phyloP scores from a whole-genome alignment of 2,329 filamentous ascomycete genomes.

The Pseudogymnoascus destructans region DNA sequence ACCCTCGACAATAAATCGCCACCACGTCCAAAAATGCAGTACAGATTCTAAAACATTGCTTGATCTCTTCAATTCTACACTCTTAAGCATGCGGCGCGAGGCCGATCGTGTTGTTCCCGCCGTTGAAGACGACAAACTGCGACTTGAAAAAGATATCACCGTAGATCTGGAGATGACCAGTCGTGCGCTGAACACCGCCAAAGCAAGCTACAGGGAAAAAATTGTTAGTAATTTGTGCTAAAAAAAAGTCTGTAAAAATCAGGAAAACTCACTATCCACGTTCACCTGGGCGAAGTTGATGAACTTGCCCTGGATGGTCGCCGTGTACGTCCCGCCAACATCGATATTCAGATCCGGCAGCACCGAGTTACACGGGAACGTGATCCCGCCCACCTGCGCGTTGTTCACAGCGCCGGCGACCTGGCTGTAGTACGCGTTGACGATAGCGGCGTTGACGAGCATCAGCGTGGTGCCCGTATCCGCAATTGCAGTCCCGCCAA shows the following conservation, averaged over 20 bases:
- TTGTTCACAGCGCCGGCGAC: constrained; percentile 28
- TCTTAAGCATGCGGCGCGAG: constrained; percentile 30
- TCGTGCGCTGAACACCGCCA: constrained; percentile 51
- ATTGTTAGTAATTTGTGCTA: background rate
- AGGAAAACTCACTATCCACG: constrained; percentile 35
- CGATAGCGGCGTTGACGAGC: constrained; percentile 27
- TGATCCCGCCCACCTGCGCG: constrained; percentile 26
- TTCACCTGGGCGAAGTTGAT: constrained; percentile 41
- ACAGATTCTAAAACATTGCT: background rate
- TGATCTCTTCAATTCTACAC: background rate
- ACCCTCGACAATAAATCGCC: background rate
- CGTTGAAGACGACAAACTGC: constrained; percentile 45
- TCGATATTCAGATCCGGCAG: constrained; percentile 28
- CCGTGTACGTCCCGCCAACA: constrained; percentile 32
- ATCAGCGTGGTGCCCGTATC: constrained; percentile 34
- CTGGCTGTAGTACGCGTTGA: constrained; percentile 30
- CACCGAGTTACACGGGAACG: constrained; percentile 27
- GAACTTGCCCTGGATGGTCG: constrained; percentile 30
- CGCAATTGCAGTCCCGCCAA: constrained; percentile 36
- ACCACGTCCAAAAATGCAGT: background rate
- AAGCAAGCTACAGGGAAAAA: constrained; percentile 40
- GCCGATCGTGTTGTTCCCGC: constrained; percentile 40
- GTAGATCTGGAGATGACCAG: constrained; percentile 45
- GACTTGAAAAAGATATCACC: constrained; percentile 50
- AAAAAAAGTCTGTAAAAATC: constrained; percentile 10